Conservation (phyloP, 139 green algal genomes). For the Ettlia oleoabundans region DNA sequence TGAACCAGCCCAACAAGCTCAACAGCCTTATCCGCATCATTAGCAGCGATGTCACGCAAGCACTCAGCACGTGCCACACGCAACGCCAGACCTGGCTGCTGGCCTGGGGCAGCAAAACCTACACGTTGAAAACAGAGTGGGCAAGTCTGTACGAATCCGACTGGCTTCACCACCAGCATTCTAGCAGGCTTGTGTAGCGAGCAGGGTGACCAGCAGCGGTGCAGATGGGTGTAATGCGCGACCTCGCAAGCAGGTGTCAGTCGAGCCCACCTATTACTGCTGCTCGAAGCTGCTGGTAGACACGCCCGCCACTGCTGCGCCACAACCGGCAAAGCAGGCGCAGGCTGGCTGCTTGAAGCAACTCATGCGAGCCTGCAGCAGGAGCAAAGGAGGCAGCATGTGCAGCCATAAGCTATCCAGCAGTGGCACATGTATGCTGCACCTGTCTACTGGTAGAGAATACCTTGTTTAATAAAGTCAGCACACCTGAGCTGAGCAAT, state of each 20-base stretch:
- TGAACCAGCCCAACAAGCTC: conserved; percentile 32
- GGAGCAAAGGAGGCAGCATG: too few species aligned
- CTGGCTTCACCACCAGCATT: not conserved
- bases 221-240: too few species aligned
- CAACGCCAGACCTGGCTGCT: conserved; percentile 26
- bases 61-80: conserved; percentile 48
- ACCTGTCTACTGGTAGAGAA: too few species aligned
- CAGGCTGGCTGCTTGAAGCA: conserved; percentile 55
- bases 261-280: conserved; percentile 14
- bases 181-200: conserved; percentile 15
- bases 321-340: conserved; percentile 56
- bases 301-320: conserved; percentile 40
- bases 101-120: conserved; percentile 24
- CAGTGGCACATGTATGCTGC: not conserved
- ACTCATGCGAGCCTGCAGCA: not conserved
- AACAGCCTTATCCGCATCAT: conserved; percentile 42
- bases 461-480: not conserved
- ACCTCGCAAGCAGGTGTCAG: too few species aligned
- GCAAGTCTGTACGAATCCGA: not conserved
- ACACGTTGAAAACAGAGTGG: not conserved
- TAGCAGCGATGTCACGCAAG: conserved; percentile 36
- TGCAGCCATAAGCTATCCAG: not conserved
- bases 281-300: conserved; percentile 38
- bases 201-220: too few species aligned
- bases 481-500: conserved; percentile 30